A percentile compares a stretch with the other conserved stretches of the same genome.
phyloP scores from a whole-genome alignment of 2,329 filamentous ascomycete species.

The Aciculosporium take region DNA sequence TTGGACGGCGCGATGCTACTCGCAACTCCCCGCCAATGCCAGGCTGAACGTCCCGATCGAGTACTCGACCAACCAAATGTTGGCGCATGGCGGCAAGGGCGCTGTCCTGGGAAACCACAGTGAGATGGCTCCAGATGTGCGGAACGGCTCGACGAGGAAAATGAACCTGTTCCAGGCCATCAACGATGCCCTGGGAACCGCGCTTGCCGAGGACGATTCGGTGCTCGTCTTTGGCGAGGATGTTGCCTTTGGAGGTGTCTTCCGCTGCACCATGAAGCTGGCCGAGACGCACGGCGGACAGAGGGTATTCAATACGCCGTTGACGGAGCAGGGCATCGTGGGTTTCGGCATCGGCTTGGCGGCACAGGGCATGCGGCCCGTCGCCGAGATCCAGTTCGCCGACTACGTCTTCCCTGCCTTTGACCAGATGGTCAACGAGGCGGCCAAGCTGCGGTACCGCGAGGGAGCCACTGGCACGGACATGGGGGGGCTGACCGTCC shows the following conservation, averaged over 20 bases:
- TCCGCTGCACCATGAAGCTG: constrained; percentile 84
- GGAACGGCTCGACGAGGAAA: constrained; percentile 60
- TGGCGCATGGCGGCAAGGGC: constrained; percentile 62
- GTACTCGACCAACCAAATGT: constrained; percentile 66
- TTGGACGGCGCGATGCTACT: constrained; percentile 26
- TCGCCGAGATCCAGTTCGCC: constrained; percentile 92
- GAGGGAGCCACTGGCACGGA: constrained; percentile 43
- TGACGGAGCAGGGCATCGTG: constrained; percentile 87
- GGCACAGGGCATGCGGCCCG: constrained; percentile 78
- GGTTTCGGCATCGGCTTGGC: constrained; percentile 87
- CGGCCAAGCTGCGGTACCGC: constrained; percentile 73
- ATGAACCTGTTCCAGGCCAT: constrained; percentile 92
- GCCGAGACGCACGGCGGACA: constrained; percentile 76
- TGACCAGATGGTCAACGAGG: constrained; percentile 88
- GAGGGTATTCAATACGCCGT: constrained; percentile 88
- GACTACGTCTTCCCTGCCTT: constrained; percentile 91
- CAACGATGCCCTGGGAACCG: constrained; percentile 75
- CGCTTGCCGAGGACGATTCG: constrained; percentile 68
- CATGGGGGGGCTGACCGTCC: constrained; percentile 67
- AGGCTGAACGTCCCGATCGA: constrained; percentile 75
- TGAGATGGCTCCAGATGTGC: constrained; percentile 54
- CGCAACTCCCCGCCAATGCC: constrained; percentile 43
- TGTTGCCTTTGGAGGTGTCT: constrained; percentile 92
- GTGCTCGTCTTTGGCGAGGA: constrained; percentile 93
- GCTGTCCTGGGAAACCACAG: constrained; percentile 48